Evolutionary conservation across 805 yeast genomes (phyloP).

Genomic region (Ogataea zsoltii): DNA sequence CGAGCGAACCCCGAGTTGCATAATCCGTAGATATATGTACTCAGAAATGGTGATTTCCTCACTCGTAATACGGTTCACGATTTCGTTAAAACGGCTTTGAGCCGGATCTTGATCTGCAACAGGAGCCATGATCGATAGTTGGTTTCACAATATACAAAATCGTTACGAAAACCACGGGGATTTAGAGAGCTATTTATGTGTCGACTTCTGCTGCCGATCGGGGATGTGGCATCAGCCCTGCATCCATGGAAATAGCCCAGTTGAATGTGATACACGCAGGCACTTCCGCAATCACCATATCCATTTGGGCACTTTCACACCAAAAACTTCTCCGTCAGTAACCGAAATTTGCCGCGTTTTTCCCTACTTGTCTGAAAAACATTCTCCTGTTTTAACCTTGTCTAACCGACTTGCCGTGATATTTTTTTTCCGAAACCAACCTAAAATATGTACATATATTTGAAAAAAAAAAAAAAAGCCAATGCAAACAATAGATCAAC

Average conservation of each 20-base stretch:
- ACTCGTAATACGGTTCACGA: slow-evolving; percentile 9
- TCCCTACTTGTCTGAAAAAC: no score
- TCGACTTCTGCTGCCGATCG: no score
- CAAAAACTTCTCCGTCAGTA: no score
- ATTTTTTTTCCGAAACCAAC: no score
- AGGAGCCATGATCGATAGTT: slow-evolving; percentile 21
- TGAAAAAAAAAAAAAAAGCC: not conserved
- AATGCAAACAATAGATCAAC: not conserved
- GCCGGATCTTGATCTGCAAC: slow-evolving; percentile 14
- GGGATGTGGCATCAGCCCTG: no score
- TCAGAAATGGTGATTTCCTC: slow-evolving; percentile 38
- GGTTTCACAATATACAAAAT: not conserved
- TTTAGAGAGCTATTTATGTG: not conserved
- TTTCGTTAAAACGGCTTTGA: slow-evolving; percentile 7
- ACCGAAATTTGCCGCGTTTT: no score
- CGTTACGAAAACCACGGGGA: not conserved
- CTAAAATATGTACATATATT: no score
- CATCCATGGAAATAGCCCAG: no score
- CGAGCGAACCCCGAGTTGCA: slow-evolving; percentile 44
- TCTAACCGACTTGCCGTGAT: not conserved
- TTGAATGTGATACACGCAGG: no score
- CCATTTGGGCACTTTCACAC: no score
- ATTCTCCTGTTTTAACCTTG: no score
- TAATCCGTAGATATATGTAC: slow-evolving; percentile 45
- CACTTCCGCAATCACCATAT: no score